Evolutionary conservation across 2,329 filamentous ascomycete genomes (phyloP), one percentile per base, ranked within the genome.

Genomic region (Nannizzia gypsea): DNA sequence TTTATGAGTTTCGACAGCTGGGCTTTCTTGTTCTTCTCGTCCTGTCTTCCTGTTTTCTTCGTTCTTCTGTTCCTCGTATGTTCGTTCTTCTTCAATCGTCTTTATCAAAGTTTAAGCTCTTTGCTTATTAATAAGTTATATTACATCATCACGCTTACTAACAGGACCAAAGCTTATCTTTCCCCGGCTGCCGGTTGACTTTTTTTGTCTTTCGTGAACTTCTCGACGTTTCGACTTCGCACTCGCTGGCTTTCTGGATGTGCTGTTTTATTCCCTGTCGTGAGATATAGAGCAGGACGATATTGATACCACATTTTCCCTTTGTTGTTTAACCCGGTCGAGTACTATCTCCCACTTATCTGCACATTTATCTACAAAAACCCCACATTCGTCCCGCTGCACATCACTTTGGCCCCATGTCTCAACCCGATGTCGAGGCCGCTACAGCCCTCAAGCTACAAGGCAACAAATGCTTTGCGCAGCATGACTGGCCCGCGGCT

Each of bases 381-480:
- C 28, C 50, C 50, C 50, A 31, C 44, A 36, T 52, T 24, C 40
- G 17, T 26, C n/a, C 38, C 57, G 54, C 22, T 22, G n/a, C 24
- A 24, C 9, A 50, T 31, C 17, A 11, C 28, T 52, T 26, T 20
- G 4, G 2, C 50, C 56, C 58, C 55, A 77, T 76, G 73, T 73
- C 73, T 64, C 72, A 74, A 58, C 63, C 74, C 58, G 74, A 76
- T 58, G 66, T 71, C 68, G 85, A 88, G 72, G 84, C 88, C 73
- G 92, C 92, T 58, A 82, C 85, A 66, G 87, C 86, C 70, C 79
- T 95, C 67, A 99, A 99, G 79, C 87, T 95, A 74, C 83, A 95
- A 74, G 93, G 93, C 72, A 99, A 99, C 76, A 88, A 91, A 70
- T 90, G 90, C 58, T 97, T 97, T 76, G 84, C 85, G 60, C 80